These are phyloP conservation scores for Wickerhamomyces hampshirensis DNA, from an alignment of 805 yeast genomes.

Conservation along the genomic window DNA sequence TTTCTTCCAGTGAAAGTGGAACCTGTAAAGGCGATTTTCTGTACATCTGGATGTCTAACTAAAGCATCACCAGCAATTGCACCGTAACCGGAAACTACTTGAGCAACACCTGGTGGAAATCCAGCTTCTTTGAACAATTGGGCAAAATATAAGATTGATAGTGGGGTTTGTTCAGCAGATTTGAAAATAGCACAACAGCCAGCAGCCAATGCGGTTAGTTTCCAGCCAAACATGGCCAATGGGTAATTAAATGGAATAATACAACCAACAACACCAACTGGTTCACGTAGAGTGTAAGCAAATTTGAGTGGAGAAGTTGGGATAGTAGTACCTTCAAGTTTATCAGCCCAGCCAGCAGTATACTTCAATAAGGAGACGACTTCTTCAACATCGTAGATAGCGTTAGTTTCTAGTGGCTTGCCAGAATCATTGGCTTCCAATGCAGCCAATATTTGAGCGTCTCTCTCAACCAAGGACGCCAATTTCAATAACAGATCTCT, in stretches of 20 bases:
- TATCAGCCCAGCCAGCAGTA: conserved; percentile 74
- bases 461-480: conserved; percentile 44
- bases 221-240: conserved; percentile 46
- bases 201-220: conserved; percentile 42
- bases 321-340: conserved; percentile 58
- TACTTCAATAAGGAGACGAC: conserved; percentile 53
- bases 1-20: conserved; percentile 45
- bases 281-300: conserved; percentile 49
- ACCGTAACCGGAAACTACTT: conserved; percentile 42
- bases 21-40: conserved; percentile 53
- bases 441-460: conserved; percentile 47
- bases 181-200: conserved; percentile 45
- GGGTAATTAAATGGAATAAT: conserved; percentile 53
- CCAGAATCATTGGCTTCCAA: conserved; percentile 60
- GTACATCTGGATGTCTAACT: conserved; percentile 39
- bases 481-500: conserved; percentile 43
- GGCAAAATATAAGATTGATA: conserved; percentile 39
- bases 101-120: conserved; percentile 47
- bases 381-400: conserved; percentile 55
- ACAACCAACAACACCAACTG: conserved; percentile 48
- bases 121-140: conserved; percentile 40
- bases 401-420: conserved; percentile 47
- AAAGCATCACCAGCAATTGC: conserved; percentile 41
- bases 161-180: conserved; percentile 46
- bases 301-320: conserved; percentile 54